phyloP scores from a whole-genome alignment of 768 basidiomycete genomes.

The Chalciporus sphaerocephalus region DNA sequence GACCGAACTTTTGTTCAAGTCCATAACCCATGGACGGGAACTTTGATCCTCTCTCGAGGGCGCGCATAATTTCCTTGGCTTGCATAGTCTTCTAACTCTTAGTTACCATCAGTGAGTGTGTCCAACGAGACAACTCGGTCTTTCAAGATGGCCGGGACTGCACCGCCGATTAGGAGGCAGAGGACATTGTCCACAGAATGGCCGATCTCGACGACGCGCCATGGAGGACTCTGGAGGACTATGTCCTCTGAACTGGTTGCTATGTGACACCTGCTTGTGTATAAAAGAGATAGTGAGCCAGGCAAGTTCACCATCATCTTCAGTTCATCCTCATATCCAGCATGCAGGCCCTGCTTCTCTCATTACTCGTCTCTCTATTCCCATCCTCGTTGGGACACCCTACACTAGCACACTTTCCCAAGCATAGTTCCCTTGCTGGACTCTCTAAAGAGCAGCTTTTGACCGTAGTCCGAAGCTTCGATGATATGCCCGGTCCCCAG shows the following conservation, averaged over 20 bases:
- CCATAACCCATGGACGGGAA: too few relatives aligned
- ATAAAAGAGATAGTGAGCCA: neutral
- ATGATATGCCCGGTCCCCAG: conserved; percentile 21
- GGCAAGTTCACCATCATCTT: neutral
- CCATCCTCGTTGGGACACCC: conserved; percentile 11
- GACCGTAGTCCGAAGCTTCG: conserved; percentile 11
- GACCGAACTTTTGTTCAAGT: too few relatives aligned
- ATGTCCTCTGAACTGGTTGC: neutral
- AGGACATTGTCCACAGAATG: neutral
- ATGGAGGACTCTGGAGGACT: neutral
- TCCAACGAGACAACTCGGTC: too few relatives aligned
- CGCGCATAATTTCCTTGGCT: too few relatives aligned
- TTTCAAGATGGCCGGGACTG: neutral
- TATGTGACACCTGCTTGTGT: neutral
- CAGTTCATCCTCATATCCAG: neutral
- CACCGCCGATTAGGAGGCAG: too few relatives aligned
- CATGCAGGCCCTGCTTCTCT: conserved; percentile 10
- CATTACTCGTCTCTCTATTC: conserved; percentile 1
- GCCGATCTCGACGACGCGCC: neutral
- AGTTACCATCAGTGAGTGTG: too few relatives aligned
- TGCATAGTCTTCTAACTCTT: too few relatives aligned
- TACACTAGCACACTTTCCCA: conserved; percentile 14
- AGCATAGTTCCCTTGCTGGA: conserved; percentile 21
- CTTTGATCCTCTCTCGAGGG: too few relatives aligned
- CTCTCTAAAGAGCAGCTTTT: conserved; percentile 15